Evolutionary conservation across 345 rosid genomes (phyloP), one percentile per base, ranked within the genome.

Genomic region (Mercurialis annua): DNA sequence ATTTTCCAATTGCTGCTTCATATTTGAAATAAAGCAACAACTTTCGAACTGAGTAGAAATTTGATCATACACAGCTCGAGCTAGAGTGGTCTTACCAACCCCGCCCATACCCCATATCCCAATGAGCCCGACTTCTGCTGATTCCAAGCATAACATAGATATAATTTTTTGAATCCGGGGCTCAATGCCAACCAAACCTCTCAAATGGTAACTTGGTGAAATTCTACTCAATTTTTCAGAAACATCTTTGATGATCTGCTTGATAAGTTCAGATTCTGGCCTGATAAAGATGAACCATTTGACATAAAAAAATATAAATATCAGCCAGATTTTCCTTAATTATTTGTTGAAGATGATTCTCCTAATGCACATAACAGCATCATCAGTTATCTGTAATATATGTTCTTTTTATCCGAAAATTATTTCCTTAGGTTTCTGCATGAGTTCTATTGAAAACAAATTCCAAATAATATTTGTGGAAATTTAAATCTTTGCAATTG

Each of bases 21-120:
- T 36, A 15, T 43, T 43, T 14, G 65, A 31, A 23, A 64, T 27
- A 50, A 64, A 64, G 47, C 57, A n/a, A 7, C 14, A 10, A n/a
- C 4, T 30, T 49, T 50, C 56, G 34, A 26, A 50, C 8, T 64
- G 24, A 31, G 1, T 4, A 1, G 29, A 64, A 33, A 64, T 10
- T 12, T 16, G 18, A 1, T 31, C 1, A 30, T 7, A 64, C 12
- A 64, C 57, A n/a, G 44, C 38, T 50, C 20, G 24, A 4, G 68
- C 68, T 4, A 64, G 15, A 8, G 66, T 63, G 24, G 48, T 55
- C 27, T 55, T 55, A 21, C 65, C 65, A 4, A 62, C 44, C 18
- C 65, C 52, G 27, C 65, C 58, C 56, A 64, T 64, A 0, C 67
- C 67, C n/a, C 58, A 64, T 7, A 64, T 64, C 21, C 68, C 59